Base-by-base conservation (phyloP, 257 asterid genomes). In the Solanum microdontum region DNA sequence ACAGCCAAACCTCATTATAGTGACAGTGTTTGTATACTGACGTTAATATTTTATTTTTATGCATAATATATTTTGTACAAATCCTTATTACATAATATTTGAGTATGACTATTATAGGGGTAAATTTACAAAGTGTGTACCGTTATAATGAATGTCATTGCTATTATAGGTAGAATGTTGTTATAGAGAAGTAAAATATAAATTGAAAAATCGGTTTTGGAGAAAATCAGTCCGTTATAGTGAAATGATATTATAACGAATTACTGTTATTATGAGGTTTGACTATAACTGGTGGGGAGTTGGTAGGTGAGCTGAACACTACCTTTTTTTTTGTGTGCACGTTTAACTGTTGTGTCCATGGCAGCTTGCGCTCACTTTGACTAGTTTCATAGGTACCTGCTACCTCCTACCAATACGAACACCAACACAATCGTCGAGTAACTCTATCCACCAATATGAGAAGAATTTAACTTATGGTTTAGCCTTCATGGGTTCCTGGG, bases 211-310 rank as follows among this genome's bases (percentile, higher is more conserved):
- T 17, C n/a, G 4, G n/a, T 55, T 55, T 19, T 55, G 26, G 66
- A 58, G 66, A 58, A 58, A 21, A 58, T 19, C 24, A 19, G 11
- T 8, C 4, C 0, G 66, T 58, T 58, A 58, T 7, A 58, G 66
- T 58, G 66, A 21, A 58, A 58, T 58, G 66, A 21, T 58, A 7
- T 58, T 58, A 21, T 3, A 58, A 58, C 26, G 4, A 58, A 21
- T 58, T 0, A 58, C 66, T 58, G 4, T 17, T 58, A 58, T 58
- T 7, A 58, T 19, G 24, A 58, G 66, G 11, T 58, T 55, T 55
- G 64, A 55, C 11, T 21, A 5, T 73, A 73, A 34, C 87, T 92
- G 91, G 88, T 90, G 88, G 48, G 62, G 69, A 28, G n/a, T 24
- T 28, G 28, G 69, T 4, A 45, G 85, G 40, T 80, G 26, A 24